These are phyloP conservation scores for Moesziomyces globuligerus DNA, from an alignment of 1,284 basidiomycete genomes.

Conservation along the genomic window DNA sequence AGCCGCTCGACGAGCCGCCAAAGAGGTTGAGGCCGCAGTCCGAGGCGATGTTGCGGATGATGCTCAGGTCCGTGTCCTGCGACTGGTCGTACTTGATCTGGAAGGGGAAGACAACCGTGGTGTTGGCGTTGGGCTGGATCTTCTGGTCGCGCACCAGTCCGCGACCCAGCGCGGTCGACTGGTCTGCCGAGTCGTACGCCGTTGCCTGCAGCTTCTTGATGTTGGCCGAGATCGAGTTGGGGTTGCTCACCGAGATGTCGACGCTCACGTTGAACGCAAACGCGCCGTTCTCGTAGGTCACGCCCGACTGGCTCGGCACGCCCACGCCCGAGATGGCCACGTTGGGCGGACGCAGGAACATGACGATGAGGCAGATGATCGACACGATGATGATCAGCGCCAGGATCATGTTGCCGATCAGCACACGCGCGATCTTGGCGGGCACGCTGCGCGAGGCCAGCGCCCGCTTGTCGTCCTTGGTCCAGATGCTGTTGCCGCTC, in stretches of 20 bases:
- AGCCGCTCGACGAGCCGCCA: conserved; percentile 58
- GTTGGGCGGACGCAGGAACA: conserved; percentile 63
- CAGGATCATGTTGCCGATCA: conserved; percentile 58
- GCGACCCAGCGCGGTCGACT: conserved; percentile 43
- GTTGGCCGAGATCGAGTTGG: conserved; percentile 62
- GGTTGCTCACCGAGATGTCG: conserved; percentile 60
- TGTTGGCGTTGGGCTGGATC: conserved; percentile 75
- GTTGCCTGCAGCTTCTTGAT: conserved; percentile 55
- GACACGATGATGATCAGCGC: conserved; percentile 55
- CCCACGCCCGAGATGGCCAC: conserved; percentile 50
- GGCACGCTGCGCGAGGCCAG: conserved; percentile 50
- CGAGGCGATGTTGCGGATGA: conserved; percentile 75
- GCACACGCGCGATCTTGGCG: conserved; percentile 53
- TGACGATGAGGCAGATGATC: conserved; percentile 58
- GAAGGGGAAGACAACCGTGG: conserved; percentile 85
- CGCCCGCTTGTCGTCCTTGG: conserved; percentile 54
- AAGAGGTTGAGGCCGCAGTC: conserved; percentile 74
- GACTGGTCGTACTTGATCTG: conserved; percentile 76
- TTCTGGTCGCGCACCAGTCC: conserved; percentile 71
- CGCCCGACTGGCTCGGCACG: conserved; percentile 32
- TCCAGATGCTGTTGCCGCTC: conserved; percentile 61
- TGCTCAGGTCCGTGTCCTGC: conserved; percentile 73
- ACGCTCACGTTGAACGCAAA: conserved; percentile 60
- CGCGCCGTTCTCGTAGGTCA: conserved; percentile 40
- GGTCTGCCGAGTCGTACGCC: conserved; percentile 50